Conservation (phyloP, 768 basidiomycete genomes). For the Amanita muscaria region DNA sequence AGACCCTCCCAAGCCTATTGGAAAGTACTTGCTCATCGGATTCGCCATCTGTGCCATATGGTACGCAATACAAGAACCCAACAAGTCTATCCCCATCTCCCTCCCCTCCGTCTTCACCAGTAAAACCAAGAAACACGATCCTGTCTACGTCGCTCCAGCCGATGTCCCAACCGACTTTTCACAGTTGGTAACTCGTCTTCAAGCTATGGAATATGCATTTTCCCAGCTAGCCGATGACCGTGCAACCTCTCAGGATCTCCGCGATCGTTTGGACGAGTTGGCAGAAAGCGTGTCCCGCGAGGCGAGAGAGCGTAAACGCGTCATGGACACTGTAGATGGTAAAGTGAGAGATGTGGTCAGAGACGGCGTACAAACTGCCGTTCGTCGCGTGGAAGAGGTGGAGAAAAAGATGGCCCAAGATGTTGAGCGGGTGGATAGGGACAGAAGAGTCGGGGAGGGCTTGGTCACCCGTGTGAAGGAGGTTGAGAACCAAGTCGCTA, state of each 20-base stretch:
- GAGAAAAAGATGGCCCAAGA: constrained; percentile 8
- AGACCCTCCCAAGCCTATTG: background rate
- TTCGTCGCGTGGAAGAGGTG: constrained; percentile 20
- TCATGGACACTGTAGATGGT: constrained; percentile 1
- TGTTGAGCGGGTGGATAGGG: constrained; percentile 9
- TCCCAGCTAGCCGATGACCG: constrained; percentile 56
- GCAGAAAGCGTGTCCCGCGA: constrained; percentile 40
- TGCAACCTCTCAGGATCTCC: constrained; percentile 40
- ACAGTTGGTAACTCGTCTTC: constrained; percentile 55
- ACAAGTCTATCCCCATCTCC: constrained; percentile 25
- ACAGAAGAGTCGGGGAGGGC: constrained; percentile 1
- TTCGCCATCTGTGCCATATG: constrained; percentile 36
- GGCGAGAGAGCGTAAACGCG: constrained; percentile 12
- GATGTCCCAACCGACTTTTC: constrained; percentile 56
- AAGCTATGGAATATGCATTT: constrained; percentile 53
- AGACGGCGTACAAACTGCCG: constrained; percentile 19
- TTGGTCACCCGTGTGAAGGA: constrained; percentile 25
- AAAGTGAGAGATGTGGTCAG: constrained; percentile 2
- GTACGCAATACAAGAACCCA: constrained; percentile 32
- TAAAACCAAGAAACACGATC: constrained; percentile 11
- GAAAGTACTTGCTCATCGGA: constrained; percentile 35
- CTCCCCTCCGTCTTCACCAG: constrained; percentile 12
- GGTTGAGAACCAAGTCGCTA: constrained; percentile 45
- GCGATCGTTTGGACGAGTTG: constrained; percentile 44
- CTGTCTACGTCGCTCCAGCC: constrained; percentile 44